A percentile compares a stretch with the other conserved stretches of the same genome.
These are phyloP conservation scores for Brassica napus DNA, from an alignment of 345 rosid species.

Conservation along the genomic window Da-Ae NC_063438.1:28026501-28027000, in stretches of 20 bases:
- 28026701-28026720: constrained; percentile 23
- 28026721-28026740: constrained; percentile 17
- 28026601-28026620: neutral
- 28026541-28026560: neutral
- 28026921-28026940: constrained; percentile 49
- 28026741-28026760: neutral
- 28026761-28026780: neutral
- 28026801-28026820: neutral
- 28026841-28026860: constrained; percentile 15
- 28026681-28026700: constrained; percentile 11
- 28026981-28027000: constrained; percentile 60
- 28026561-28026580: neutral
- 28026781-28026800: neutral
- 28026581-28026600: neutral
- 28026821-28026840: constrained; percentile 15
- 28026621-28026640: neutral
- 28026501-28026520: neutral
- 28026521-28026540: neutral
- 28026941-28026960: constrained; percentile 39
- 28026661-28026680: constrained; percentile 1
- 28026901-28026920: constrained; percentile 64
- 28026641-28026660: constrained; percentile 14
- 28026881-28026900: constrained; percentile 71
- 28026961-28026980: constrained; percentile 51
- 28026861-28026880: constrained; percentile 97